Conservation (phyloP, 2,329 filamentous ascomycete species). For the Lasiodiplodia hormozganensis region DNA sequence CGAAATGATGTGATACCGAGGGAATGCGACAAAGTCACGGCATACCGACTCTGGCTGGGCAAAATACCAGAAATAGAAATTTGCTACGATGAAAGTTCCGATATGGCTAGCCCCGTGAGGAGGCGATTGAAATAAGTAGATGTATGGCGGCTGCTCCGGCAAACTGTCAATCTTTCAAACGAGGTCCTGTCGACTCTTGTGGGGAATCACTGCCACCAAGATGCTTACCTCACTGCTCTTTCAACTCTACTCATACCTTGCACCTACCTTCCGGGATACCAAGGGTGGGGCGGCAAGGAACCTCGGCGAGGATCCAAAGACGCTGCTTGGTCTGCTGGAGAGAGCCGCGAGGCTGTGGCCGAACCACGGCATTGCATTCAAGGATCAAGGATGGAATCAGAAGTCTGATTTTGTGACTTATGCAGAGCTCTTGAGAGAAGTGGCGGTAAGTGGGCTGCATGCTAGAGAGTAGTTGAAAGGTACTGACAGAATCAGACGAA, state of each 20-base stretch:
- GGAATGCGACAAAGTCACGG: constrained; percentile 1
- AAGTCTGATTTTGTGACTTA: constrained; percentile 21
- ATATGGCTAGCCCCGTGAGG: too few relatives aligned
- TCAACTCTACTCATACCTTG: constrained; percentile 5
- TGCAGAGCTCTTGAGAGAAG: constrained; percentile 21
- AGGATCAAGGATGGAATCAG: constrained; percentile 24
- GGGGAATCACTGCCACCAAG: background rate
- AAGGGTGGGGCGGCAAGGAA: background rate
- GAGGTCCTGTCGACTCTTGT: background rate
- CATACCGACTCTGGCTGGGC: background rate
- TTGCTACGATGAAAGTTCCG: background rate
- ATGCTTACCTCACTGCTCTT: constrained; percentile 3
- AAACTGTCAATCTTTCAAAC: background rate
- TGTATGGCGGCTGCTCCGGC: background rate
- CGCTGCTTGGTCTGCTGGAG: constrained; percentile 19
- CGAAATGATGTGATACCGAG: background rate
- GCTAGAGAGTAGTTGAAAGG: background rate
- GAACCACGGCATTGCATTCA: constrained; percentile 21
- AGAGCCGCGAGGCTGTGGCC: constrained; percentile 22
- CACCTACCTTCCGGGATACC: background rate
- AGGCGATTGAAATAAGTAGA: background rate
- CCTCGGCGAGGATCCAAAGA: constrained; percentile 21
- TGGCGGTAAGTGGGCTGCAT: background rate
- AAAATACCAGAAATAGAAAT: background rate
- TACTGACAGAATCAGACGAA: constrained; percentile 18